Base-by-base conservation (phyloP, 2,329 filamentous ascomycete genomes). In the Botrytis galanthina region DNA sequence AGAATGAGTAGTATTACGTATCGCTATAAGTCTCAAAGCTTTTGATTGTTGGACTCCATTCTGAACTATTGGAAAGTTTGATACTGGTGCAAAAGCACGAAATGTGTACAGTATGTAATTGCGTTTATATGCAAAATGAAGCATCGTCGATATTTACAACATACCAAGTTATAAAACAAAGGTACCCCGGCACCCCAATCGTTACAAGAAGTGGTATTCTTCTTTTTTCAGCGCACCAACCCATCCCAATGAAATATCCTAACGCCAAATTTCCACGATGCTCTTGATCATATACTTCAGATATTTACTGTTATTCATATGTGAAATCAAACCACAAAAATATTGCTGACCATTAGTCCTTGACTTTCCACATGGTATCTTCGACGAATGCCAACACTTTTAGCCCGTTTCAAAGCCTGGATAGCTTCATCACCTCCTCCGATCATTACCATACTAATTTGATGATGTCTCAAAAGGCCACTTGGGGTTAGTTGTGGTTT, bases 361-460 rank as follows among this genome's bases (percentile, higher is more conserved):
- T 95, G 91, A 75, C 93, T 97, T 80, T 92, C 89, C 61, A 98
- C 90, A 79, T 89, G 89, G 82, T 94, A 98, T 78, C 93, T 86
- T 80, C 94, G 87, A 79, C 92, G 89, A 75, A 98, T 84, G 0
- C 93, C 94, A 3, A 98, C 82, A 5, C 89, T 90, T 72, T 85
- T 86, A n/a, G 92, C 90, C 62, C 84, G 83, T 60, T 83, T 85
- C 46, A 98, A 84, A 73, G 90, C 82, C 42, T 87, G 86, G 78
- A 94, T 92, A 18, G 88, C 89, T 73, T 87, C 85, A 16, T 90
- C 86, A 0, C 91, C 91, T 0, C 93, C 94, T 0, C 89, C 89
- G 32, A 97, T 88, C 88, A 98, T 93, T 57, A 97, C 87, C 88
- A 98, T 90, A 20, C 93, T 89, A 54, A 98, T 91, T 3, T 91